A percentile compares a stretch with the other conserved stretches of the same genome.
Evolutionary conservation across 2,329 filamentous ascomycete genomes (phyloP).

Genomic region (Hortaea sp.): DNA sequence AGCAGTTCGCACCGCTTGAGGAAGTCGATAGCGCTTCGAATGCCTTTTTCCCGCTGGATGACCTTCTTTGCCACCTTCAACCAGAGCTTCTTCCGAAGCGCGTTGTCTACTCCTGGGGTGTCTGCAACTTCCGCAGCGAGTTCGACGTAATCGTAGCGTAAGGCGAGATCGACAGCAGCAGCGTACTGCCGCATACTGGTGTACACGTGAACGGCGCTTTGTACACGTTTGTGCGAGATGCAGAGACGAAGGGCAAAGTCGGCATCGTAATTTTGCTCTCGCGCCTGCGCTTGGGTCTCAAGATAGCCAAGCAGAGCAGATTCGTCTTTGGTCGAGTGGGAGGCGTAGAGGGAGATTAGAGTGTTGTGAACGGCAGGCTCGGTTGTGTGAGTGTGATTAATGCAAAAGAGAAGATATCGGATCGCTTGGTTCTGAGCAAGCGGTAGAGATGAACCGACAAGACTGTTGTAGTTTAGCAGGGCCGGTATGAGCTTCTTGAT

Average conservation of each 20-base stretch:
- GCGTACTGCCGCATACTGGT: conserved; percentile 91
- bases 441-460: conserved; percentile 48
- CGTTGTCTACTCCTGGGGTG: conserved; percentile 60
- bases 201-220: conserved; percentile 95
- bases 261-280: conserved; percentile 79
- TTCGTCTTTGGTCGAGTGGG: conserved; percentile 73
- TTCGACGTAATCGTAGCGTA: conserved; percentile 82
- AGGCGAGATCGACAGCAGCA: conserved; percentile 82
- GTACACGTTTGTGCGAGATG: conserved; percentile 85
- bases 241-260: conserved; percentile 94
- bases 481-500: conserved; percentile 85
- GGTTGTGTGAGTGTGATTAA: conserved; percentile 72
- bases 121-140: conserved; percentile 85
- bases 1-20: conserved; percentile 83
- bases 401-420: conserved; percentile 84
- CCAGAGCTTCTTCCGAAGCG: conserved; percentile 88
- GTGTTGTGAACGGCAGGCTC: conserved; percentile 93
- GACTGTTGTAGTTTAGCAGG: conserved; percentile 84
- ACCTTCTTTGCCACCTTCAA: conserved; percentile 90
- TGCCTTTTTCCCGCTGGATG: conserved; percentile 74
- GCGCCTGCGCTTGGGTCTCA: conserved; percentile 64
- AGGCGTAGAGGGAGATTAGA: conserved; percentile 89
- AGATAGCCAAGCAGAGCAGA: conserved; percentile 78
- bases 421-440: conserved; percentile 76
- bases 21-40: conserved; percentile 82